Base-by-base conservation (phyloP, 768 basidiomycete species). In the Dentipellis sp. region DNA sequence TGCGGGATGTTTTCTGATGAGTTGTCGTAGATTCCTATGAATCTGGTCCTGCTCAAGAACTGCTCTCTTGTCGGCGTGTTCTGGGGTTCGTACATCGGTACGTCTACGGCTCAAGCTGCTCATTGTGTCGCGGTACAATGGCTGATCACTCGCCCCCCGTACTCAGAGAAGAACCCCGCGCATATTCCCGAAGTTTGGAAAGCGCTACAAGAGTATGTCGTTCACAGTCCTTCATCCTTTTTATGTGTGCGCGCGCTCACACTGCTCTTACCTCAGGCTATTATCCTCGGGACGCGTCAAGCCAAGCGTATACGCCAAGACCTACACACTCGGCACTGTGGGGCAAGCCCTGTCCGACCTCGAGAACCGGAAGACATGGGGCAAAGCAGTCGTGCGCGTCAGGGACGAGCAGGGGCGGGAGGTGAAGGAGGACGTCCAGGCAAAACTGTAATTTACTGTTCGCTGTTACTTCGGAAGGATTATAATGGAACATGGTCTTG, bases 291-390 rank as follows among this genome's bases (percentile, higher is more conserved):
- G 82, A 4, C 78, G 78, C 55, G 70, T 84, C 11, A 79, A 78
- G 51, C 91, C 93, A 1, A 75, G 91, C 2, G 72, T 82, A 10
- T 97, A 89, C 65, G 72, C 79, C 10, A 77, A 83, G 51, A 65
- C 86, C 1, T 97, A 82, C 69, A 68, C 88, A 0, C 70, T 97
- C 1, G 86, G 88, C 22, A 70, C 68, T 9, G 70, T 94, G 2
- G 70, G 77, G 3, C 80, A 84, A 1, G 95, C 87, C 1, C 70
- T 97, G 51, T 66, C 65, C 12, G 92, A 89, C 22, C 70, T 98
- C 17, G 93, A 94, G 65, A 75, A 74, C 48, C 75, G 95, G 59
- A 80, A 90, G 71, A 94, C 93, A 4, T 98, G 93, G 91, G 95
- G 95, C 0, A 97, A 97, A 66, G 88, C 77, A 0, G 74, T 94